phyloP scores from a whole-genome alignment of 352 stramenopile species.

The Phytophthora gonapodyides region DNA sequence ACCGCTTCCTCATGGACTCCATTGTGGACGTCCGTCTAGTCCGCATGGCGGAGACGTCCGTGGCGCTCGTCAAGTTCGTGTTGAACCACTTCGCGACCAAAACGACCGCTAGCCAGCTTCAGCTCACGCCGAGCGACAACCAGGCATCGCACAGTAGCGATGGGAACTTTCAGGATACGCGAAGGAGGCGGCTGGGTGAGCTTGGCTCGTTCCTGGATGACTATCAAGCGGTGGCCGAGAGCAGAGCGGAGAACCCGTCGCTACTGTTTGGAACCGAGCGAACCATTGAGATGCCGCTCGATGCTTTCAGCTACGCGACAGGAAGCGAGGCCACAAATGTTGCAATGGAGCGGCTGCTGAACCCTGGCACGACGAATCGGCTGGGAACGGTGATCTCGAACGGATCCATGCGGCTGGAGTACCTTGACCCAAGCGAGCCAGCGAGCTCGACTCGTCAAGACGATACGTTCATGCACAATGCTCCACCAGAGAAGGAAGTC shows the following conservation, averaged over 20 bases:
- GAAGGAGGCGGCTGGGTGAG: constrained; percentile 16
- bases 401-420: constrained; percentile 46
- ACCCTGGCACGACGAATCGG: constrained; percentile 29
- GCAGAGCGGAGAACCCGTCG: constrained; percentile 27
- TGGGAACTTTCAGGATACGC: constrained; percentile 21
- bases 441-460: constrained; percentile 30
- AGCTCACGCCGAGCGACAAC: constrained; percentile 18
- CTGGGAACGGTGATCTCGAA: constrained; percentile 34
- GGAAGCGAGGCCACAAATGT: constrained; percentile 27
- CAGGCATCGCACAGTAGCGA: constrained; percentile 22
- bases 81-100: constrained; percentile 43
- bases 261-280: constrained; percentile 31
- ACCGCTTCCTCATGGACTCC: constrained; percentile 73
- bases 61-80: constrained; percentile 68
- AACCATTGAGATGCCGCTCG: constrained; percentile 36
- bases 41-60: constrained; percentile 56
- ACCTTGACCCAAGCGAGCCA: constrained; percentile 41
- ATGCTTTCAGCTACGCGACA: constrained; percentile 23
- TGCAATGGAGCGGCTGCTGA: constrained; percentile 34
- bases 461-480: constrained; percentile 6
- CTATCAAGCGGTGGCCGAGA: constrained; percentile 25
- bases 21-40: constrained; percentile 66
- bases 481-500: constrained; percentile 7
- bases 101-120: constrained; percentile 13
- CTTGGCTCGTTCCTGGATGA: constrained; percentile 39